Evolutionary conservation across 2,329 filamentous ascomycete genomes (phyloP).

Genomic region (Aspergillus flavus): DNA sequence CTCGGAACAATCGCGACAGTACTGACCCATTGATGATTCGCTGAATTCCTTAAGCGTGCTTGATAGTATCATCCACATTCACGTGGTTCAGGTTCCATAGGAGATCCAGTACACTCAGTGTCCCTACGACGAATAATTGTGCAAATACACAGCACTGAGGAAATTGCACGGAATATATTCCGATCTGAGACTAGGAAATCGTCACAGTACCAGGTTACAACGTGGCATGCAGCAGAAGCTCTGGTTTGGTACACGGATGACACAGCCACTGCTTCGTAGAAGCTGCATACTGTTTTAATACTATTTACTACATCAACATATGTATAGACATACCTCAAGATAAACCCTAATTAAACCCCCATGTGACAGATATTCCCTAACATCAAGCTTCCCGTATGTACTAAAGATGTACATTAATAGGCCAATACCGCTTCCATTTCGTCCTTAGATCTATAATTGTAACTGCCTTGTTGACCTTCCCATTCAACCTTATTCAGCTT

Average conservation of each 20-base stretch:
- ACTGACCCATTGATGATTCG: neutral
- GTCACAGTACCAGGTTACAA: slow-evolving; percentile 5
- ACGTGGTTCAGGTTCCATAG: neutral
- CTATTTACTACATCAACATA: neutral
- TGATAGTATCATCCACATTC: neutral
- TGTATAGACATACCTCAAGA: neutral
- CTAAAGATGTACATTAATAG: neutral
- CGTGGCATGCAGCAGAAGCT: slow-evolving; percentile 11
- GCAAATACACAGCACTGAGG: neutral
- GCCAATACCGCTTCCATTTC: neutral
- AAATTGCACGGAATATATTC: neutral
- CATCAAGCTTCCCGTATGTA: neutral
- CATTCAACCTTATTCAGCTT: slow-evolving; percentile 1
- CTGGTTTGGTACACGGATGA: neutral
- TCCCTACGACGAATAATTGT: neutral
- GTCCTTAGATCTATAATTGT: neutral
- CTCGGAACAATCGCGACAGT: neutral
- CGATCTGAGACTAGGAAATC: neutral
- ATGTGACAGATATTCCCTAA: neutral
- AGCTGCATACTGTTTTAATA: neutral
- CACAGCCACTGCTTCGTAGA: neutral
- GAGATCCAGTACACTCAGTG: neutral
- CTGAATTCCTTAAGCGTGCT: neutral
- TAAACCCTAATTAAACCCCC: neutral
- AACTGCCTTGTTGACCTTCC: neutral